Percentiles rank a stretch among this genome's conserved stretches.
phyloP scores from a whole-genome alignment of 2,329 filamentous ascomycete species.

The Aspergillus neoniger region DNA sequence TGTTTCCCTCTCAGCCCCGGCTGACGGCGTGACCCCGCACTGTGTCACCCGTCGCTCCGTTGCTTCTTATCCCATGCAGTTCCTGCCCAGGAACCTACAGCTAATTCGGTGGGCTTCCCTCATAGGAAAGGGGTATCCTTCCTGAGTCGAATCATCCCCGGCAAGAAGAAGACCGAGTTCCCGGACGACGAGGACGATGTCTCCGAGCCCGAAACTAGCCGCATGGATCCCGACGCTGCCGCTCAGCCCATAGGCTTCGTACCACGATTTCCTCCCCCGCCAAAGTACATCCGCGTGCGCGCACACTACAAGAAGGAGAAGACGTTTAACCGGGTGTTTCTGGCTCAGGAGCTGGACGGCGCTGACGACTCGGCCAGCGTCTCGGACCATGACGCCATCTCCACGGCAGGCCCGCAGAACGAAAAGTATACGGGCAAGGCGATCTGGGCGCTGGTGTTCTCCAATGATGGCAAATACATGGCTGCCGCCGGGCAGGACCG shows the following conservation, averaged over 20 bases:
- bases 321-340: slow-evolving; percentile 84
- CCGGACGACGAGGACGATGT: slow-evolving; percentile 59
- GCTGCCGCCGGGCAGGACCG: slow-evolving; percentile 90
- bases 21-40: not conserved
- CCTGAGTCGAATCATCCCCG: slow-evolving; percentile 77
- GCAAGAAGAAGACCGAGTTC: slow-evolving; percentile 67
- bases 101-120: not conserved
- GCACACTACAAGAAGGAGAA: slow-evolving; percentile 76
- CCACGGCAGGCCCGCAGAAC: slow-evolving; percentile 23
- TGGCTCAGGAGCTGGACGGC: slow-evolving; percentile 85
- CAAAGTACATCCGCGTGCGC: slow-evolving; percentile 85
- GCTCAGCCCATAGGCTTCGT: slow-evolving; percentile 79
- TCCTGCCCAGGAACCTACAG: not conserved
- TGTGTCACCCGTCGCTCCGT: not conserved
- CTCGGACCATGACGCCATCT: slow-evolving; percentile 32
- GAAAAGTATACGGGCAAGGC: slow-evolving; percentile 57
- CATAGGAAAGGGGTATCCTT: slow-evolving; percentile 84
- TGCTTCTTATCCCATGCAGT: not conserved
- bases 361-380: slow-evolving; percentile 44
- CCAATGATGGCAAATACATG: slow-evolving; percentile 84
- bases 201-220: slow-evolving; percentile 69
- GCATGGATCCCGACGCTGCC: slow-evolving; percentile 78
- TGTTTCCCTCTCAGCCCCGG: not conserved
- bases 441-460: slow-evolving; percentile 92
- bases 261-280: slow-evolving; percentile 83